phyloP scores from a whole-genome alignment of 371 early-diverging fungal genomes.

The Circinella umbellata region DNA sequence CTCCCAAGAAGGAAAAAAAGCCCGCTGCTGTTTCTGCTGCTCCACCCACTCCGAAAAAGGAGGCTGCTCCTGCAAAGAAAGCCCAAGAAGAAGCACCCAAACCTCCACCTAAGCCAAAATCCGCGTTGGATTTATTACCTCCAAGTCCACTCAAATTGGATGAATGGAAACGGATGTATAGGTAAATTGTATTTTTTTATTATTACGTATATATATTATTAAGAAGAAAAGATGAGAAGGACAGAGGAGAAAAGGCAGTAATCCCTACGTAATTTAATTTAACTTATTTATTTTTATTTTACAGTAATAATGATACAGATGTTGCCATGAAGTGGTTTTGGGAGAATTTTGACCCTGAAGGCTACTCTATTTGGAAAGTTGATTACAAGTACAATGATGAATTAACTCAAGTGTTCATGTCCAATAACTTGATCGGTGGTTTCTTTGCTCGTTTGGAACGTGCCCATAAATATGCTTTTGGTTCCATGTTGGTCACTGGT shows the following conservation, averaged over 20 bases:
- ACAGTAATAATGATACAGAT: conserved; percentile 91
- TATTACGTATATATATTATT: too few species aligned
- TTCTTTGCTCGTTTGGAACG: conserved; percentile 93
- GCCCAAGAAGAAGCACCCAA: conserved; percentile 36
- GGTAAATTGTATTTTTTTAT: neutral
- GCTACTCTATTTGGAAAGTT: conserved; percentile 87
- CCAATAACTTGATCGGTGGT: conserved; percentile 89
- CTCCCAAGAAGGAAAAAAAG: conserved; percentile 66
- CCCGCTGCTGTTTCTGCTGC: conserved; percentile 34
- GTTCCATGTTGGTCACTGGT: conserved; percentile 85
- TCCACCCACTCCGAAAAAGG: conserved; percentile 17
- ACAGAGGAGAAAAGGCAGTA: too few species aligned
- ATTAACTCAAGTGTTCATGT: conserved; percentile 82
- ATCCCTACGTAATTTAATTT: too few species aligned
- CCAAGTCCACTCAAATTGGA: conserved; percentile 83
- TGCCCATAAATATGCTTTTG: conserved; percentile 96
- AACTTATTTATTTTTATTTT: too few species aligned
- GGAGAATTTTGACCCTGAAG: conserved; percentile 85
- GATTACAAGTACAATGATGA: conserved; percentile 93
- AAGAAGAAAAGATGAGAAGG: too few species aligned
- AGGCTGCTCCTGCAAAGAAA: conserved; percentile 55
- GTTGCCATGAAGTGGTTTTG: conserved; percentile 93
- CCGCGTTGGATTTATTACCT: conserved; percentile 88
- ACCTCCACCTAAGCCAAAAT: conserved; percentile 89
- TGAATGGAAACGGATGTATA: conserved; percentile 95